Evolutionary conservation across 805 yeast species (phyloP).

Genomic region (Ogataea siamensis): DNA sequence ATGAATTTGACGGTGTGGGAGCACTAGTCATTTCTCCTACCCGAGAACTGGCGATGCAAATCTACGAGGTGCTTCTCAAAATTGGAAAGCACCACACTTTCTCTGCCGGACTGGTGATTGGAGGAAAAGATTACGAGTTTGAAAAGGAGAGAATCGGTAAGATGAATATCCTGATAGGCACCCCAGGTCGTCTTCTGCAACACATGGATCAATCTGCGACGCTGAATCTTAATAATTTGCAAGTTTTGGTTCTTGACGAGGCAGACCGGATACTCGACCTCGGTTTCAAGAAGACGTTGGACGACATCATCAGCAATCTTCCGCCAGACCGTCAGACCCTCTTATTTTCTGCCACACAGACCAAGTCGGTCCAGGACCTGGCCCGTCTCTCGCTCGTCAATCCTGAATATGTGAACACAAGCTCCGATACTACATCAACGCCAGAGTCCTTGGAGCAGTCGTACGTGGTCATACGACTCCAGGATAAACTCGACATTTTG

Average conservation of each 20-base stretch:
- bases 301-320: slow-evolving; percentile 71
- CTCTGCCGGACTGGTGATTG: slow-evolving; percentile 89
- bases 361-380: slow-evolving; percentile 75
- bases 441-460: slow-evolving; percentile 86
- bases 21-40: slow-evolving; percentile 91
- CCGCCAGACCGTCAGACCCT: slow-evolving; percentile 83
- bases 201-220: slow-evolving; percentile 89
- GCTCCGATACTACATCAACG: slow-evolving; percentile 40
- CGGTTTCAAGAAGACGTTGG: slow-evolving; percentile 86
- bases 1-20: slow-evolving; percentile 83
- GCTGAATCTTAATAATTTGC: slow-evolving; percentile 69
- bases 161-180: slow-evolving; percentile 82
- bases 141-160: slow-evolving; percentile 78
- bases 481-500: slow-evolving; percentile 79
- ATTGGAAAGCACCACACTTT: slow-evolving; percentile 73
- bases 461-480: slow-evolving; percentile 66
- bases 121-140: slow-evolving; percentile 83
- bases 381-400: slow-evolving; percentile 73
- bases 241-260: slow-evolving; percentile 81
- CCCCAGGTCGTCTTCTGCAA: slow-evolving; percentile 88
- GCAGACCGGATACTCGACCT: slow-evolving; percentile 91
- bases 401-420: slow-evolving; percentile 58
- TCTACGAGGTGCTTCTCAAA: slow-evolving; percentile 79
- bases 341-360: slow-evolving; percentile 85
- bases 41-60: slow-evolving; percentile 87